phyloP scores from a whole-genome alignment of 2,329 filamentous ascomycete genomes.

The Fusarium sp. region DNA sequence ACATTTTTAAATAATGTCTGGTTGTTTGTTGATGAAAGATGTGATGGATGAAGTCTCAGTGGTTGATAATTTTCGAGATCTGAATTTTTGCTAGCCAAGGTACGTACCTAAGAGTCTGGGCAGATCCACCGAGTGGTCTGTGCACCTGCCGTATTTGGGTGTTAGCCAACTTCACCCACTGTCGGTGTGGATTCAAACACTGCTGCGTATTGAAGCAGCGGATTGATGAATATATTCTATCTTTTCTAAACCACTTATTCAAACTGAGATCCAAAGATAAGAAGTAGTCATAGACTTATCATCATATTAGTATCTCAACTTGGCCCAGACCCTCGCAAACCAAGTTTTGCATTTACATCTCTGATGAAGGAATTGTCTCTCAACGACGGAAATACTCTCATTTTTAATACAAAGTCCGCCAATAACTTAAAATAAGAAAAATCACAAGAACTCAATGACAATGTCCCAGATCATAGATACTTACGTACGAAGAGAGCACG shows the following conservation, averaged over 20 bases:
- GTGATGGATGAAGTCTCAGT: constrained; percentile 16
- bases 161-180: neutral
- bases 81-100: constrained; percentile 25
- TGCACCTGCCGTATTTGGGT: constrained; percentile 19
- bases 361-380: neutral
- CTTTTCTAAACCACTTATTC: neutral
- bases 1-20: constrained; percentile 67
- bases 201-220: neutral
- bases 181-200: neutral
- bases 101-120: constrained; percentile 19
- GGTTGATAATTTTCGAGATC: constrained; percentile 23
- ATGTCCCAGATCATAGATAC: neutral
- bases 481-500: neutral
- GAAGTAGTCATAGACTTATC: rapidly evolving
- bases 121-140: constrained; percentile 5
- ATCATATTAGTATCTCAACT: neutral
- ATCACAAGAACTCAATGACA: neutral
- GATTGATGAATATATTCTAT: neutral
- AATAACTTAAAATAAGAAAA: rapidly evolving
- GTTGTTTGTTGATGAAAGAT: constrained; percentile 4
- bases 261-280: neutral
- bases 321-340: neutral
- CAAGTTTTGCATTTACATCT: neutral
- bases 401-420: too few relatives aligned
- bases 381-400: neutral